Percentiles rank a stretch among this genome's conserved stretches.
These are phyloP conservation scores for Grosmannia huntii DNA, from an alignment of 2,329 filamentous ascomycete genomes.

Conservation along the genomic window DNA sequence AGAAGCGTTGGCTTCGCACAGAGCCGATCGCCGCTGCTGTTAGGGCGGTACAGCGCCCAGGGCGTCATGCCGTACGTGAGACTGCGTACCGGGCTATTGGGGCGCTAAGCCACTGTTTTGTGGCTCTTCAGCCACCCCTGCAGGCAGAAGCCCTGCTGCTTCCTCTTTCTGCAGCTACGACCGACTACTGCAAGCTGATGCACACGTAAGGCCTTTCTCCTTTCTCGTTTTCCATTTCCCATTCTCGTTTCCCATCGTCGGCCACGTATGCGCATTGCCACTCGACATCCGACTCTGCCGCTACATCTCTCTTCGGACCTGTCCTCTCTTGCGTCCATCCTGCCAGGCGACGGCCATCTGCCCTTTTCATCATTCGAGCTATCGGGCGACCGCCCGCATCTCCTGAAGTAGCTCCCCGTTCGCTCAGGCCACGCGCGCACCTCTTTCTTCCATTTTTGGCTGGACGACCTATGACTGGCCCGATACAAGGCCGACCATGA, in stretches of 20 bases:
- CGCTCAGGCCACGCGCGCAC: too few relatives aligned
- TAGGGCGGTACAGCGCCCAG: too few relatives aligned
- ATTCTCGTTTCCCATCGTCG: not conserved
- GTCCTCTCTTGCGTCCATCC: not conserved
- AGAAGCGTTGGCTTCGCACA: too few relatives aligned
- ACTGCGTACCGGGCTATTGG: not conserved
- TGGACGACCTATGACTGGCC: not conserved
- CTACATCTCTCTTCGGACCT: not conserved
- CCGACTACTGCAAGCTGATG: not conserved
- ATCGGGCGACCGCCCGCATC: not conserved
- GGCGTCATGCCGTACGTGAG: too few relatives aligned
- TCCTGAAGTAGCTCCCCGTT: not conserved
- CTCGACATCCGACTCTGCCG: too few relatives aligned
- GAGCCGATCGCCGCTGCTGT: too few relatives aligned
- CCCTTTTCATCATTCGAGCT: not conserved
- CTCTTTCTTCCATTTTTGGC: not conserved
- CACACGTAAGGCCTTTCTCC: not conserved
- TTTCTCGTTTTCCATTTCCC: not conserved
- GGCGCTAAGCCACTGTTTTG: not conserved
- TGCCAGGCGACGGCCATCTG: not conserved
- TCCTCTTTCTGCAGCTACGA: not conserved
- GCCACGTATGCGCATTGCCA: not conserved
- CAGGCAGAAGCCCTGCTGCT: not conserved
- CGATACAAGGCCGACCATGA: slow-evolving; percentile 32
- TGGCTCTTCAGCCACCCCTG: not conserved